Evolutionary conservation across 2,329 filamentous ascomycete genomes (phyloP).

Genomic region (Fusarium paranaense): DNA sequence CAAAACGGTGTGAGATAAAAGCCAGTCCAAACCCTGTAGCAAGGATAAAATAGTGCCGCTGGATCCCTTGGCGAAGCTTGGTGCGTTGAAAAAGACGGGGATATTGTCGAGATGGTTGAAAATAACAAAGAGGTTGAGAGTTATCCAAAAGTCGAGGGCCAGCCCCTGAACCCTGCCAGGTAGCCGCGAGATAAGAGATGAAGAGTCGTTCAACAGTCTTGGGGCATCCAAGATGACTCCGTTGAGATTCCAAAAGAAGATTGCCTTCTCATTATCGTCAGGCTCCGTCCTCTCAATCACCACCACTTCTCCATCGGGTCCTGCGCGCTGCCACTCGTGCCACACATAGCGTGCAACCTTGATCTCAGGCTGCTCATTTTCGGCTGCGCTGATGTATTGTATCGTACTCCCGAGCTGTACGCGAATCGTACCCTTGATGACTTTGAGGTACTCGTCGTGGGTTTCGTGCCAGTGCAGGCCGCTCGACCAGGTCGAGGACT

Average conservation of each 20-base stretch:
- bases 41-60: accelerated
- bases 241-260: constrained; percentile 64
- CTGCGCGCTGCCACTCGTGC: constrained; percentile 61
- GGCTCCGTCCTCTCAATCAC: constrained; percentile 62
- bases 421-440: constrained; percentile 53
- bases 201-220: background rate
- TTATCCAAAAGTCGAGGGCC: constrained; percentile 44
- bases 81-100: constrained; percentile 42
- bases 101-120: constrained; percentile 47
- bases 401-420: constrained; percentile 34
- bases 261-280: constrained; percentile 55
- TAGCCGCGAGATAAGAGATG: background rate
- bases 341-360: constrained; percentile 50
- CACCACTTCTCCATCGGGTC: constrained; percentile 48
- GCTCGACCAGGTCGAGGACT: constrained; percentile 58
- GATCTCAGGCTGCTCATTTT: constrained; percentile 44
- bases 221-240: constrained; percentile 50
- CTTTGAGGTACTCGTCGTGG: constrained; percentile 59
- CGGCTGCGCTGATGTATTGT: constrained; percentile 33
- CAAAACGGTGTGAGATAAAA: background rate
- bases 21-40: background rate
- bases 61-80: accelerated
- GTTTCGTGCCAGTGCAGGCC: constrained; percentile 62
- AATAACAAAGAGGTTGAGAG: constrained; percentile 45
- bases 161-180: constrained; percentile 25